Percentiles rank a stretch among this genome's conserved stretches.
Evolutionary conservation across 805 yeast genomes (phyloP).

Genomic region (Teunomyces stri): DNA sequence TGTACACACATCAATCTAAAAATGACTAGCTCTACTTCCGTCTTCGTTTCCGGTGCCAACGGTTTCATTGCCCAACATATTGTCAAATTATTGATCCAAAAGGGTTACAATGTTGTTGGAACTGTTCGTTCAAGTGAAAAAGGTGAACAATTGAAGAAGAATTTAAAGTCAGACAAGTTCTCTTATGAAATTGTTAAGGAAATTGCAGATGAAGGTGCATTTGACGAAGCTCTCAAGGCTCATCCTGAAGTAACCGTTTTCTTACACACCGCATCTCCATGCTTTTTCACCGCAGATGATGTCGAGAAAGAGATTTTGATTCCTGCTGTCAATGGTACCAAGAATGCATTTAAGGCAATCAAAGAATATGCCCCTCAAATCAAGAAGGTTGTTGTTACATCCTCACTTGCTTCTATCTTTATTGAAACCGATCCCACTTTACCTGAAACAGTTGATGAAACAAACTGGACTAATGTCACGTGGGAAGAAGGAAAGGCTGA

Average conservation of each 20-base stretch:
- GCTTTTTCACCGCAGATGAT: constrained; percentile 17
- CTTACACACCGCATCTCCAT: constrained; percentile 51
- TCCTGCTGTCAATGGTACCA: constrained; percentile 33
- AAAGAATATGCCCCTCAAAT: constrained; percentile 2
- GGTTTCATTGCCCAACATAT: too few relatives aligned
- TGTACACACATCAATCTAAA: too few relatives aligned
- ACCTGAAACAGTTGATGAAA: constrained; percentile 41
- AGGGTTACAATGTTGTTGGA: too few relatives aligned
- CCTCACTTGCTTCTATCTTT: constrained; percentile 19
- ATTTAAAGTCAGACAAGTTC: too few relatives aligned
- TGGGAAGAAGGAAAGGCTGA: constrained; percentile 46
- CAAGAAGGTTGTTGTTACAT: constrained; percentile 19
- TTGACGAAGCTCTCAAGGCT: too few relatives aligned
- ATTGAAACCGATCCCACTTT: constrained; percentile 7
- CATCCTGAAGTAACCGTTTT: constrained; percentile 16
- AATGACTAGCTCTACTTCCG: too few relatives aligned
- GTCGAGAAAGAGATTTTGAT: constrained; percentile 17
- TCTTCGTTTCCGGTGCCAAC: too few relatives aligned
- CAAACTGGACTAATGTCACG: constrained; percentile 52
- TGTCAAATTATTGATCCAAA: too few relatives aligned
- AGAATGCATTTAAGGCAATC: constrained; percentile 18
- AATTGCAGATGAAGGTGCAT: too few relatives aligned
- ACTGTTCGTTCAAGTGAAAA: too few relatives aligned
- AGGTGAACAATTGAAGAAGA: too few relatives aligned
- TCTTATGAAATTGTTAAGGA: too few relatives aligned